These are phyloP conservation scores for Colletotrichum acutatum DNA, from an alignment of 2,329 filamentous ascomycete genomes.

Conservation along the genomic window DNA sequence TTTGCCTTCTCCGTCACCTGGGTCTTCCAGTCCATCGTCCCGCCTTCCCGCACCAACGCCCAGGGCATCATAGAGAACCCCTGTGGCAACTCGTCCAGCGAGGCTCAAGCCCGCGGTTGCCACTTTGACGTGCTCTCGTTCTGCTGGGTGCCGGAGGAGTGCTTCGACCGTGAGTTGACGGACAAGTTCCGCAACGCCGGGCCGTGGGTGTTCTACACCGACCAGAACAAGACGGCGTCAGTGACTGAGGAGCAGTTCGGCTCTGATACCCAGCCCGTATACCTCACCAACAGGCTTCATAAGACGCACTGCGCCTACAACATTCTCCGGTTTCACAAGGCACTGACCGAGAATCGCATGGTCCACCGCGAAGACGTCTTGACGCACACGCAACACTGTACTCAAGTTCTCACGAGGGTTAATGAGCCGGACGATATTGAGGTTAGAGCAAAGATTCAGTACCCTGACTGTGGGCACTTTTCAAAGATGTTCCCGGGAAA, in stretches of 20 bases:
- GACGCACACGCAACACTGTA: slow-evolving; percentile 7
- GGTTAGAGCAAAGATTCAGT: not conserved
- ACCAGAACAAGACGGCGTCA: not conserved
- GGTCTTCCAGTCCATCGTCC: no score
- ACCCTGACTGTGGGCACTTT: not conserved
- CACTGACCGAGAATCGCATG: slow-evolving; percentile 1
- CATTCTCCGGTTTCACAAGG: slow-evolving; percentile 3
- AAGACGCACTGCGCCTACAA: not conserved
- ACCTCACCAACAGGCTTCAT: not conserved
- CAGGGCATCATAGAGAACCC: no score
- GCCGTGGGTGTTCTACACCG: not conserved
- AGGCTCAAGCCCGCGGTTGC: no score
- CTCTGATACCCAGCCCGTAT: not conserved
- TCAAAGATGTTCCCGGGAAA: not conserved
- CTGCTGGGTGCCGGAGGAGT: not conserved
- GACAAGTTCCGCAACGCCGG: not conserved
- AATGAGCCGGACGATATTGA: not conserved
- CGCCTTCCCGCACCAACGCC: no score
- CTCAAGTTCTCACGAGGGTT: not conserved
- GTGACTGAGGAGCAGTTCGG: slow-evolving; percentile 4
- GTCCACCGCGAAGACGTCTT: slow-evolving; percentile 7
- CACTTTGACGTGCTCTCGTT: not conserved
- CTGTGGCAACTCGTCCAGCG: no score
- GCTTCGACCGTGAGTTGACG: not conserved
- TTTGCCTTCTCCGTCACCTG: no score